Conservation (phyloP, 2,329 filamentous ascomycete genomes). For the Cytospora leucostoma region DNA sequence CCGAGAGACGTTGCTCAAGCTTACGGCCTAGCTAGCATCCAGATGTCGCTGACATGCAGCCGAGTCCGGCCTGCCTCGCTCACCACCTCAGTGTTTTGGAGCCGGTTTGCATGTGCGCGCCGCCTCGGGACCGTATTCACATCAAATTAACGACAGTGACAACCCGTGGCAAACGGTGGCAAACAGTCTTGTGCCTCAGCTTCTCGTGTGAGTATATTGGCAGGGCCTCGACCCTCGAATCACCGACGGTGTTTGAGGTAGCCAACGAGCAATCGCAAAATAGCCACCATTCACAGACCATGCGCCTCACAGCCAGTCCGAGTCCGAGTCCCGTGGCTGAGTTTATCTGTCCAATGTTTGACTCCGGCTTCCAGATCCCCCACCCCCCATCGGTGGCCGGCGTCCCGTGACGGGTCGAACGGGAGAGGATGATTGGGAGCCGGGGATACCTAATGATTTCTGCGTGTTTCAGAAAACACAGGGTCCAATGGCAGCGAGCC, state of each 20-base stretch:
- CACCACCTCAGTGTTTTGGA: background rate
- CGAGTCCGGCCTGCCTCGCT: background rate
- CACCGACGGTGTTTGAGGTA: background rate
- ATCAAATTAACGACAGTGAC: background rate
- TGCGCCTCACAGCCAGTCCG: background rate
- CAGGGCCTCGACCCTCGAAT: no score
- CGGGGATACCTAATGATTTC: constrained; percentile 12
- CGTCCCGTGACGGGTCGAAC: constrained; percentile 16
- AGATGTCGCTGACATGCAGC: constrained; percentile 8
- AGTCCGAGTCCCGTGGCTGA: constrained; percentile 12
- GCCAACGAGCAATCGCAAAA: background rate
- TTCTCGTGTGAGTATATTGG: no score
- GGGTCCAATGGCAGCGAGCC: constrained; percentile 16
- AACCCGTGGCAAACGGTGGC: background rate
- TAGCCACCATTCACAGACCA: background rate
- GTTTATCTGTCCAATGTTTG: constrained; percentile 2
- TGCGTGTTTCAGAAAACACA: constrained; percentile 20
- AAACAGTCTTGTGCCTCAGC: background rate
- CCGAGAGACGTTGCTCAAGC: background rate
- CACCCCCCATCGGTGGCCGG: constrained; percentile 9
- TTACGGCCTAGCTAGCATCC: constrained; percentile 1
- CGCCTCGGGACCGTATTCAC: background rate
- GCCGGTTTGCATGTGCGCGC: background rate
- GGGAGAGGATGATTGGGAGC: constrained; percentile 20
- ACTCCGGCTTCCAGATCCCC: background rate